Evolutionary conservation across 108 stramenopile species (phyloP).

Genomic region (Aurantiochytrium sp.): DNA sequence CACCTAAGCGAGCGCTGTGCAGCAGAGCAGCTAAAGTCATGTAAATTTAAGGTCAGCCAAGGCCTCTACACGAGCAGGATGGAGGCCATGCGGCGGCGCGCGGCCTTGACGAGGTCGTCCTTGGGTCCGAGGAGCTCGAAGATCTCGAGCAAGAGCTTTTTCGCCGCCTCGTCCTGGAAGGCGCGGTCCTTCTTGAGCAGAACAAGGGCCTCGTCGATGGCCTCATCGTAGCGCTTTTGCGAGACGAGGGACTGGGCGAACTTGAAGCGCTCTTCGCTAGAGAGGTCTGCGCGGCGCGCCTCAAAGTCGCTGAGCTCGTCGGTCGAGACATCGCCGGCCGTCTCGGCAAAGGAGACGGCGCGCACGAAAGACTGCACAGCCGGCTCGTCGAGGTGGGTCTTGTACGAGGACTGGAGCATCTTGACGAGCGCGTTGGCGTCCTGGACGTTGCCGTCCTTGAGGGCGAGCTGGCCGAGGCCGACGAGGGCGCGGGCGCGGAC

Average conservation of each 20-base stretch:
- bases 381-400: neutral
- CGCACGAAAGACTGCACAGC: neutral
- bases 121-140: neutral
- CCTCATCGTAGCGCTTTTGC: constrained; percentile 4
- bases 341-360: neutral
- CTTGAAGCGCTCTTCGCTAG: constrained; percentile 17
- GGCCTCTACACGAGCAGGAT: constrained; percentile 4
- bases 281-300: neutral
- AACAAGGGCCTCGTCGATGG: neutral
- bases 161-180: neutral
- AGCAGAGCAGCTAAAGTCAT: neutral
- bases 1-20: too few species aligned
- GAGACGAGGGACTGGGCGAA: neutral
- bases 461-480: neutral
- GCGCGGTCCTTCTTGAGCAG: neutral
- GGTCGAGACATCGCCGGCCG: neutral
- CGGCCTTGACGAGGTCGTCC: neutral
- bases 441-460: neutral
- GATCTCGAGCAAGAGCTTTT: neutral
- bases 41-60: too few species aligned
- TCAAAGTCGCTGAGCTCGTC: neutral
- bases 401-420: neutral
- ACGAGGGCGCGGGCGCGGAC: neutral
- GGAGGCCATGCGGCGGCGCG: constrained; percentile 1
- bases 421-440: neutral